Evolutionary conservation across 2,329 filamentous ascomycete genomes (phyloP).

Genomic region (Alternaria triticina): DNA sequence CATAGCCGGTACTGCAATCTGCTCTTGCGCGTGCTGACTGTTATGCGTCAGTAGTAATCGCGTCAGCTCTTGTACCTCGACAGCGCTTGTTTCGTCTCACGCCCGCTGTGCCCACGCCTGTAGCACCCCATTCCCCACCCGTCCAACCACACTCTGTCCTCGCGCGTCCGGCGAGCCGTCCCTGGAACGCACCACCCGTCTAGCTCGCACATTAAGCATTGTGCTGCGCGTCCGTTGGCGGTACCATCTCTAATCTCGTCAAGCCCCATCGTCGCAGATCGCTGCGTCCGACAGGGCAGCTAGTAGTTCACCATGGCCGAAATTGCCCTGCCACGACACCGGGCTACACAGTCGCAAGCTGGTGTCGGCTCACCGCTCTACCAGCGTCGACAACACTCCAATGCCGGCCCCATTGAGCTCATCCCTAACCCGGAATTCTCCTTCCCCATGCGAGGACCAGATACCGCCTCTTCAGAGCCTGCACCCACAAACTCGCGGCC

Average conservation of each 20-base stretch:
- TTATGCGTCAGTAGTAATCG: slow-evolving; percentile 38
- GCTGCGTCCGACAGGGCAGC: slow-evolving; percentile 32
- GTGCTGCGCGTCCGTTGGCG: slow-evolving; percentile 27
- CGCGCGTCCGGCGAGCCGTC: slow-evolving; percentile 21
- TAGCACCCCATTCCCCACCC: slow-evolving; percentile 33
- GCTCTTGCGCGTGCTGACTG: slow-evolving; percentile 42
- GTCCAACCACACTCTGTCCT: slow-evolving; percentile 8
- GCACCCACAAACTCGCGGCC: slow-evolving; percentile 43
- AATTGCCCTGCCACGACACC: slow-evolving; percentile 49
- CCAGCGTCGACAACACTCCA: slow-evolving; percentile 42
- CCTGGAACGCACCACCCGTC: slow-evolving; percentile 31
- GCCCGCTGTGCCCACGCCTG: slow-evolving; percentile 38
- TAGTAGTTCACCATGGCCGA: slow-evolving; percentile 44
- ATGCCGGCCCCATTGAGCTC: slow-evolving; percentile 50
- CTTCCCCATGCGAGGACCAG: slow-evolving; percentile 52
- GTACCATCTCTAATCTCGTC: slow-evolving; percentile 39
- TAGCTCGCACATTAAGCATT: slow-evolving; percentile 28
- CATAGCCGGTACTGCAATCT: slow-evolving; percentile 21
- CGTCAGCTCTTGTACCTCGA: slow-evolving; percentile 42
- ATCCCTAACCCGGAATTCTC: slow-evolving; percentile 57
- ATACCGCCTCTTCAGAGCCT: slow-evolving; percentile 36
- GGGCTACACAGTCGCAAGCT: slow-evolving; percentile 48
- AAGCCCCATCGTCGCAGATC: slow-evolving; percentile 27
- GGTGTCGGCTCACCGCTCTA: slow-evolving; percentile 46
- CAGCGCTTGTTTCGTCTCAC: slow-evolving; percentile 50